A percentile compares a stretch with the other conserved stretches of the same genome.
These are phyloP conservation scores for Aureobasidium sp. DNA, from an alignment of 2,329 filamentous ascomycete genomes.

Conservation along the genomic window DNA sequence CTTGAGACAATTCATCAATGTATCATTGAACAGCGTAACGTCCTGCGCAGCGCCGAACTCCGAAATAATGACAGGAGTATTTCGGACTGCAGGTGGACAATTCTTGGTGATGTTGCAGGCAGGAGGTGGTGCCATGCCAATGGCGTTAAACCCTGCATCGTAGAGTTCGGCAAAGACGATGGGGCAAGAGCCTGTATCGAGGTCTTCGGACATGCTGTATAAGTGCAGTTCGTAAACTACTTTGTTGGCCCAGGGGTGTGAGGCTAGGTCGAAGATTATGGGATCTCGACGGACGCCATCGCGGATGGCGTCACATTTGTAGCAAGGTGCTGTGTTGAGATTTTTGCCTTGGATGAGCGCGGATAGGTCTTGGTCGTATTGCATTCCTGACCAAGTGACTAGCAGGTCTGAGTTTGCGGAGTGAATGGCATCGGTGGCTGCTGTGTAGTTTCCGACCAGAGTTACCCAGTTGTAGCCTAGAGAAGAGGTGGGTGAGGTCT, in stretches of 20 bases:
- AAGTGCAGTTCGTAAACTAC: conserved; percentile 43
- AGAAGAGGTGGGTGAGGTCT: conserved; percentile 28
- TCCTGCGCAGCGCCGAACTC: conserved; percentile 35
- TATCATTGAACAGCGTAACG: conserved; percentile 36
- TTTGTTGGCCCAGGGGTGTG: conserved; percentile 43
- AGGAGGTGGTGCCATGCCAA: conserved; percentile 30
- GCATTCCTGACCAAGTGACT: conserved; percentile 53
- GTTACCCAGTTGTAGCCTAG: conserved; percentile 40
- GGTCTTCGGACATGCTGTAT: conserved; percentile 31
- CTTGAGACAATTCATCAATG: conserved; percentile 41
- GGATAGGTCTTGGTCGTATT: conserved; percentile 38
- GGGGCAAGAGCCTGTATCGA: conserved; percentile 39
- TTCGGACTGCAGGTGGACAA: conserved; percentile 28
- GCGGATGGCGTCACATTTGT: conserved; percentile 34
- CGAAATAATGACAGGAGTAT: conserved; percentile 32
- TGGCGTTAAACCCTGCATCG: conserved; percentile 44
- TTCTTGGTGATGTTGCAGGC: conserved; percentile 31
- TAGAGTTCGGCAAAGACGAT: conserved; percentile 45
- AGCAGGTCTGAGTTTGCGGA: conserved; percentile 44
- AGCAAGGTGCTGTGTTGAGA: conserved; percentile 32
- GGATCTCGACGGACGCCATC: conserved; percentile 40
- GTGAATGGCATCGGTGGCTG: conserved; percentile 46
- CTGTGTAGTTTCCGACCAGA: conserved; percentile 47
- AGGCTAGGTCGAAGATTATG: conserved; percentile 39
- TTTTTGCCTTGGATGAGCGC: conserved; percentile 28